phyloP scores from a whole-genome alignment of 2,329 filamentous ascomycete species.

The Alternaria sp. region DNA sequence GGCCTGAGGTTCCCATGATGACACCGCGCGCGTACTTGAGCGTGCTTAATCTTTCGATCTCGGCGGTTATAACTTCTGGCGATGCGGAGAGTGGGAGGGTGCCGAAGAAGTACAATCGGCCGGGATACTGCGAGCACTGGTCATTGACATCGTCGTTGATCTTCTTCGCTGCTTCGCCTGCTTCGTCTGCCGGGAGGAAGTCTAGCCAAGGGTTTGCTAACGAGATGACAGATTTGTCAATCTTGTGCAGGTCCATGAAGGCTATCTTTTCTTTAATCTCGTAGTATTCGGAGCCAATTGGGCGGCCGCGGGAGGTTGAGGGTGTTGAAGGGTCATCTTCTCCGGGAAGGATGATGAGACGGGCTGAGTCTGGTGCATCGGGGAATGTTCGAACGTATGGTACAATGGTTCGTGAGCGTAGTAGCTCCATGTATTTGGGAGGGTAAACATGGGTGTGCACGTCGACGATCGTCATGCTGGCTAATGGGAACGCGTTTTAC shows the following conservation, averaged over 20 bases:
- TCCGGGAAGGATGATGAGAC: conserved; percentile 70
- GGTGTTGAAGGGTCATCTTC: conserved; percentile 61
- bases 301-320: conserved; percentile 70
- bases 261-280: conserved; percentile 78
- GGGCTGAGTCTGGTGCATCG: conserved; percentile 59
- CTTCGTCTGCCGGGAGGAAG: conserved; percentile 70
- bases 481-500: not conserved
- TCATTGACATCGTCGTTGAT: conserved; percentile 80
- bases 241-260: conserved; percentile 86
- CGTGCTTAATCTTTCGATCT: conserved; percentile 67
- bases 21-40: conserved; percentile 80
- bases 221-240: conserved; percentile 83
- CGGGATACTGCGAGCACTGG: conserved; percentile 71
- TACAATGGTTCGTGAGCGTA: conserved; percentile 64
- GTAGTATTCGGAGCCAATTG: conserved; percentile 82
- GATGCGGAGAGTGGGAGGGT: conserved; percentile 78
- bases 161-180: conserved; percentile 65
- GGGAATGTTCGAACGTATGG: conserved; percentile 74
- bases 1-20: conserved; percentile 83
- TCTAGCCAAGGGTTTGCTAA: conserved; percentile 95
- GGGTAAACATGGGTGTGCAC: conserved; percentile 70
- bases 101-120: conserved; percentile 81
- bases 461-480: conserved; percentile 58
- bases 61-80: conserved; percentile 63
- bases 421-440: conserved; percentile 63